Evolutionary conservation across 805 yeast genomes (phyloP), one percentile per base, ranked within the genome.

Genomic region (Metschnikowia noctiluminum): DNA sequence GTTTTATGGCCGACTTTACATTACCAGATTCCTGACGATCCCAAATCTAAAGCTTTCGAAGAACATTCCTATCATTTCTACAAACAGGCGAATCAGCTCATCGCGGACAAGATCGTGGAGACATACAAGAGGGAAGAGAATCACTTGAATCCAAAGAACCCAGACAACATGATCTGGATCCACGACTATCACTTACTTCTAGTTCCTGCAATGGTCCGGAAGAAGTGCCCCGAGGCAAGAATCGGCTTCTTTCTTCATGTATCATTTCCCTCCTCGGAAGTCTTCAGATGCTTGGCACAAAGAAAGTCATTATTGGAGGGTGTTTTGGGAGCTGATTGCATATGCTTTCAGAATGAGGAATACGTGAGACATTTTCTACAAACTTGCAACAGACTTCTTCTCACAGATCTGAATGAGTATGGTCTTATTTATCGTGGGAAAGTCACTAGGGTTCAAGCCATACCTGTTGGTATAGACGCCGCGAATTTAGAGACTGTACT

Each of bases 191-290:
- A 94, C 68, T 73, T 92, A 52, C 75, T 94, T 70, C 70, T 92
- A 38, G 89, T 91, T 1, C 97, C 98, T 0, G 77, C 76, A 46
- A 84, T 92, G 92, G 78, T 92, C 4, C 78, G 97, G 51, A 75
- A 81, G 49, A 69, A 76, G 54, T 64, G 90, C 21, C 97, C 97
- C 5, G 65, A 81, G 49, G 97, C 96, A 1, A 82, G 85, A 53
- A 90, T 94, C 57, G 97, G 97, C 0, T 87, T 91, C 58, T 94
- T 90, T 66, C 72, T 94, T 49, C 99, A 94, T 61, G 88, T 92
- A 12, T 87, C 98, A 1, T 92, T 92, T 71, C 99, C 99, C 8
- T 87, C 96, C 3, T 83, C 92, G 49, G 99, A 92, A 65, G 96
- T 92, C 2, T 94, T 91, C 69, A 77, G 98, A 55, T 91, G 97